Conservation (phyloP, 73 alveolate genomes). For the Uronychia setigera region DNA sequence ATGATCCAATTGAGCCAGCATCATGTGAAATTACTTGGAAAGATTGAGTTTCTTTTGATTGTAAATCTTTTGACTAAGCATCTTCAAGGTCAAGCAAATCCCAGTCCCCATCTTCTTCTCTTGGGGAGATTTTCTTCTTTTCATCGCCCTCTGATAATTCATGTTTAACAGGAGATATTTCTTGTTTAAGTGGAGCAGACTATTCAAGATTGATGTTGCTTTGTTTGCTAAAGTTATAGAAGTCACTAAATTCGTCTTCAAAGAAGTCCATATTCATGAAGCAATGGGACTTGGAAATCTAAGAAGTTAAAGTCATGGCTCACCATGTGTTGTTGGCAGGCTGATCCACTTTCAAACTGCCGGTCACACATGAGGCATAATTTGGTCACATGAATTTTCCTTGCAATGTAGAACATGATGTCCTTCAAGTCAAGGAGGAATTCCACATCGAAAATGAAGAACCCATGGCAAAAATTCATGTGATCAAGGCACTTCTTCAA, state of each 20-base stretch:
- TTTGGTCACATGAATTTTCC: constrained; percentile 56
- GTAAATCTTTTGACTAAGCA: neutral
- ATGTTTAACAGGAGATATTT: neutral
- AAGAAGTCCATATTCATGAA: constrained; percentile 69
- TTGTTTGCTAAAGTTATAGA: constrained; percentile 42
- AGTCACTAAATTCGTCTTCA: constrained; percentile 70
- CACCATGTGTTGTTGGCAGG: constrained; percentile 78
- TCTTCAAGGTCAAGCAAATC: neutral
- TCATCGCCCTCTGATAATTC: neutral
- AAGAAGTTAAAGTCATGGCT: neutral
- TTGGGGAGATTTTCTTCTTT: neutral
- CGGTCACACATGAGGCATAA: constrained; percentile 63
- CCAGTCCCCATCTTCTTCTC: neutral
- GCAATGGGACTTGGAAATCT: constrained; percentile 76
- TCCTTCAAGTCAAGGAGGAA: constrained; percentile 61
- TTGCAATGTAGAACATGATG: constrained; percentile 60
- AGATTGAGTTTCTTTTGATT: neutral
- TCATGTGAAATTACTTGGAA: no score
- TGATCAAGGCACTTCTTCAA: constrained; percentile 64
- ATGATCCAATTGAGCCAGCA: no score
- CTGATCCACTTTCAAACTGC: constrained; percentile 26
- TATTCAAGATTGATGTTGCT: neutral
- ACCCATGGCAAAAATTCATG: constrained; percentile 75
- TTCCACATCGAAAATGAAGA: constrained; percentile 75
- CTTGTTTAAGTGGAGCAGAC: neutral